Evolutionary conservation across 2,329 filamentous ascomycete genomes (phyloP).

Genomic region (Colletotrichum camelliae): DNA sequence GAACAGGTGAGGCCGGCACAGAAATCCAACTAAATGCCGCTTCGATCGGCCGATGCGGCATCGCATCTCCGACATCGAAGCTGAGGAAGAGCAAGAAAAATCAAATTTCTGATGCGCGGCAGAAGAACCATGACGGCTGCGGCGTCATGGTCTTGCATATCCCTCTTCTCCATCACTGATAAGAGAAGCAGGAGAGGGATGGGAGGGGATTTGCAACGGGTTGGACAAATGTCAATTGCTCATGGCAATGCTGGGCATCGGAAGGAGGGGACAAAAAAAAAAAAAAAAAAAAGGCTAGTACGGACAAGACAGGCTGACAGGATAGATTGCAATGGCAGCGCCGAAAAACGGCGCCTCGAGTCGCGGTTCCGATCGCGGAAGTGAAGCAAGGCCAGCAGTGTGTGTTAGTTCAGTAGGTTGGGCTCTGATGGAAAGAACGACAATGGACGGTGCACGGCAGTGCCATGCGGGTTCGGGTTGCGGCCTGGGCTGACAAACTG

Average conservation of each 20-base stretch:
- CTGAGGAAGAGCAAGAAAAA: background rate
- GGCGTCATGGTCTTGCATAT: constrained; percentile 1
- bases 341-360: constrained; percentile 6
- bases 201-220: background rate
- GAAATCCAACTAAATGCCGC: background rate
- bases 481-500: background rate
- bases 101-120: background rate
- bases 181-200: background rate
- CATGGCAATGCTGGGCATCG: constrained; percentile 7
- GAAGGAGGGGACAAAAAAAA: background rate
- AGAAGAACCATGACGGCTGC: background rate
- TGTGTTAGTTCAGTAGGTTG: background rate
- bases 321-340: constrained; percentile 1
- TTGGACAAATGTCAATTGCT: constrained; percentile 18
- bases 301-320: background rate
- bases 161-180: constrained; percentile 13
- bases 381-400: background rate
- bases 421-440: background rate
- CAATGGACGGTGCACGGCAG: background rate
- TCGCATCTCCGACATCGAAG: background rate
- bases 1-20: background rate
- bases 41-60: background rate
- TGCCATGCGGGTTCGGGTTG: background rate
- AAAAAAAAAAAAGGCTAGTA: background rate
- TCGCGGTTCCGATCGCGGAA: constrained; percentile 16